Evolutionary conservation across 306 rosid species (phyloP).

Genomic region (Glycine soja): DNA sequence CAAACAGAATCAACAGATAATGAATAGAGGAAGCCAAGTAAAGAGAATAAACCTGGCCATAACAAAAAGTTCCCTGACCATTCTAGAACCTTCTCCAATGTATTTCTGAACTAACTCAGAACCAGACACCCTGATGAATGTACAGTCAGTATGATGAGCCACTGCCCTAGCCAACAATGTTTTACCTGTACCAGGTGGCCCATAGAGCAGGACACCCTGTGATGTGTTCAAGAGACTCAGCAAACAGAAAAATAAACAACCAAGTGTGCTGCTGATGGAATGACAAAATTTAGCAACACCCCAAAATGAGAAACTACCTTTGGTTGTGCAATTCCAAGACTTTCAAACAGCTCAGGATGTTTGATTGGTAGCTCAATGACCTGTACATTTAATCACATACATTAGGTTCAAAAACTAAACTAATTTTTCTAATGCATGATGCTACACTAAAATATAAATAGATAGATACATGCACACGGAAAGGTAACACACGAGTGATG

Average conservation of each 20-base stretch:
- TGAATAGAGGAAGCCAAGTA: conserved; percentile 4
- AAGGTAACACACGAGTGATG: neutral
- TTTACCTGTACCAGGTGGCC: conserved; percentile 99
- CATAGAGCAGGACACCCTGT: conserved; percentile 93
- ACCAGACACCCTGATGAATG: conserved; percentile 99
- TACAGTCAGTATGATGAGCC: conserved; percentile 98
- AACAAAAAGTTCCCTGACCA: conserved; percentile 98
- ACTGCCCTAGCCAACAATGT: conserved; percentile 99
- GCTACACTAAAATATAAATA: neutral
- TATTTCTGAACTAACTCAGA: conserved; percentile 97
- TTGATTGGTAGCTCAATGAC: conserved; percentile 98
- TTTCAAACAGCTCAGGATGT: conserved; percentile 97
- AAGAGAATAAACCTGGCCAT: conserved; percentile 91
- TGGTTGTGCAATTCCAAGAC: conserved; percentile 99
- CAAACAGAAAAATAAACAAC: conserved; percentile 24
- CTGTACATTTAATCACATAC: conserved; percentile 52
- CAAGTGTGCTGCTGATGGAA: neutral
- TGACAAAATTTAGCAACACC: conserved; percentile 5
- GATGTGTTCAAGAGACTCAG: conserved; percentile 36
- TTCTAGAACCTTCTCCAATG: conserved; percentile 99
- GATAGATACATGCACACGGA: neutral
- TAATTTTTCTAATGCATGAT: neutral
- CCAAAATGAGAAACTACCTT: conserved; percentile 62
- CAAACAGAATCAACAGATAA: neutral
- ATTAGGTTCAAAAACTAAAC: conserved; percentile 29